Conservation (phyloP, 1,139 yeast species). For the Diutina siamensis region DNA sequence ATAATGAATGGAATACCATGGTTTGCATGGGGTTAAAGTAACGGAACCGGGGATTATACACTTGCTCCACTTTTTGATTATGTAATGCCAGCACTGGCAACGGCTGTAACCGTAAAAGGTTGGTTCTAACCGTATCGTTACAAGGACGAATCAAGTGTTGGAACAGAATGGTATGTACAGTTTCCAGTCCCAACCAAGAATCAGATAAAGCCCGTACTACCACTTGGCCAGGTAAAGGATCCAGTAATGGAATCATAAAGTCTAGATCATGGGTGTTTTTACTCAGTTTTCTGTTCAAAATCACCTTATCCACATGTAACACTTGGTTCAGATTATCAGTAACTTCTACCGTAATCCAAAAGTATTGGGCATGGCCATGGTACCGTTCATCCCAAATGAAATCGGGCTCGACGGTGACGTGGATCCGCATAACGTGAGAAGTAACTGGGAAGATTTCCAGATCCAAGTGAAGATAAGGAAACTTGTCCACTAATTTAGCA, state of each 20-base stretch:
- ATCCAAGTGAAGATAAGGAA: slow-evolving; percentile 63
- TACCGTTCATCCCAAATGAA: slow-evolving; percentile 72
- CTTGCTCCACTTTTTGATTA: slow-evolving; percentile 50
- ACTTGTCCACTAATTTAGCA: slow-evolving; percentile 49
- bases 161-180: slow-evolving; percentile 69
- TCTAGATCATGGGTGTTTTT: slow-evolving; percentile 61
- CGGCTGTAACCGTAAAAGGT: slow-evolving; percentile 70
- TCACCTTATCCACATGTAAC: slow-evolving; percentile 72
- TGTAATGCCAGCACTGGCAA: slow-evolving; percentile 76
- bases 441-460: slow-evolving; percentile 91
- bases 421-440: slow-evolving; percentile 72
- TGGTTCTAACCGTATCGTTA: slow-evolving; percentile 77
- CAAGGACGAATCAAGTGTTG: slow-evolving; percentile 85
- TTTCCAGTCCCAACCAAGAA: slow-evolving; percentile 82
- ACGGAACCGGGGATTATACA: slow-evolving; percentile 56
- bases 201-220: slow-evolving; percentile 73
- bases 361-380: slow-evolving; percentile 79
- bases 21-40: slow-evolving; percentile 99
- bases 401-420: slow-evolving; percentile 58
- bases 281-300: slow-evolving; percentile 50
- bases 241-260: slow-evolving; percentile 83
- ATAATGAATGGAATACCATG: slow-evolving; percentile 85
- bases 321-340: slow-evolving; percentile 57
- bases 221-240: slow-evolving; percentile 83
- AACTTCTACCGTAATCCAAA: slow-evolving; percentile 89